Conservation (phyloP, 805 yeast genomes). For the Cyberlindnera sargentensis region DNA sequence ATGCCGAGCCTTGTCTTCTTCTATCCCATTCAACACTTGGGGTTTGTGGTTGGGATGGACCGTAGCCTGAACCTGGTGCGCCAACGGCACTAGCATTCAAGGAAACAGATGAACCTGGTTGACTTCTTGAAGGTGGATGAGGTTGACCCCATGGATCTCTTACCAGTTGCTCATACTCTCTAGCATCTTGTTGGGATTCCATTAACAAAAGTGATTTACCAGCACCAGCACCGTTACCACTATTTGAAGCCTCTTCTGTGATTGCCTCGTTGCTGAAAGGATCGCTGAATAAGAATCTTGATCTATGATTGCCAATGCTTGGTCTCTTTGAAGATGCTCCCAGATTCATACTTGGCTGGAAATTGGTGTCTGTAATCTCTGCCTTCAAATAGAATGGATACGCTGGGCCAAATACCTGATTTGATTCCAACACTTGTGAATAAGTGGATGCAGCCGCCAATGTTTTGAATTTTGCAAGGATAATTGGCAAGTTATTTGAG, state of each 20-base stretch:
- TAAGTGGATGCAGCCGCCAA: conserved; percentile 36
- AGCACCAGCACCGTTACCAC: conserved; percentile 25
- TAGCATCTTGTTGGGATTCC: conserved; percentile 30
- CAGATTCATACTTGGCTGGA: conserved; percentile 12
- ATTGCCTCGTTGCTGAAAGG: conserved; percentile 38
- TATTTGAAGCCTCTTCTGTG: conserved; percentile 14
- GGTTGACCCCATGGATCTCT: conserved; percentile 36
- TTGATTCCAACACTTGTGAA: conserved; percentile 34
- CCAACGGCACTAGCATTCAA: conserved; percentile 1
- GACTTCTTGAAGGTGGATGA: conserved; percentile 3
- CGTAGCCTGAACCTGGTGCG: conserved; percentile 9
- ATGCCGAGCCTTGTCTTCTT: conserved; percentile 48
- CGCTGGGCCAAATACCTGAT: conserved; percentile 43
- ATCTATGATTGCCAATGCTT: conserved; percentile 49
- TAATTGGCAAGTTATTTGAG: conserved; percentile 27
- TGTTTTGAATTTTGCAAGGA: conserved; percentile 40
- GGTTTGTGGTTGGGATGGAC: conserved; percentile 33
- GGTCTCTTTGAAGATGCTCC: conserved; percentile 41
- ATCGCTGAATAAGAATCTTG: conserved; percentile 65
- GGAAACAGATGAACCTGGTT: conserved; percentile 3
- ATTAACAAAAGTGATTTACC: conserved; percentile 36
- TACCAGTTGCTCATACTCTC: conserved; percentile 35
- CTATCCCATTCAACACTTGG: conserved; percentile 40
- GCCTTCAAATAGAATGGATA: conserved; percentile 33
- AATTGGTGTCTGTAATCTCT: conserved; percentile 32